Evolutionary conservation across 2,329 filamentous ascomycete genomes (phyloP).

Genomic region (Venturia carpophila): DNA sequence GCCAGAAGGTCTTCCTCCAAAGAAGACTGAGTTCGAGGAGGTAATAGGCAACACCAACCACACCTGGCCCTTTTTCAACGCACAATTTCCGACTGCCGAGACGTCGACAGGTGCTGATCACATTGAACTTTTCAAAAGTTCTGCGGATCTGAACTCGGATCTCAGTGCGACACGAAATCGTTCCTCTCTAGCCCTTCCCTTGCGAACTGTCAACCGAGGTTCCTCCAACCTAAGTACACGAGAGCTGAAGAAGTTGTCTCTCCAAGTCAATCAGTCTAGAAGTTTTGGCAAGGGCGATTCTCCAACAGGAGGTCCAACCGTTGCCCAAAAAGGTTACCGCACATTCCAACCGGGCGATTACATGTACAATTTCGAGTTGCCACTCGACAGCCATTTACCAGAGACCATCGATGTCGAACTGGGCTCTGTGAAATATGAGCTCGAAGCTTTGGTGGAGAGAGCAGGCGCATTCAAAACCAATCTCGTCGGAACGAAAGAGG

Average conservation of each 20-base stretch:
- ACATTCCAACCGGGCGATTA: conserved; percentile 72
- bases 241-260: conserved; percentile 59
- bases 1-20: conserved; percentile 88
- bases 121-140: conserved; percentile 43
- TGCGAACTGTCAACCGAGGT: background rate
- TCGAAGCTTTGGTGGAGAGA: conserved; percentile 77
- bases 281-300: conserved; percentile 78
- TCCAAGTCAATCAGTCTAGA: conserved; percentile 72
- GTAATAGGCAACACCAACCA: conserved; percentile 82
- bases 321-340: conserved; percentile 74
- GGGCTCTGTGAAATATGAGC: conserved; percentile 78
- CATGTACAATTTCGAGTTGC: conserved; percentile 72
- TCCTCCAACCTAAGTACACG: conserved; percentile 35
- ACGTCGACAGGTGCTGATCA: conserved; percentile 55
- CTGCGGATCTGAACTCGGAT: conserved; percentile 26
- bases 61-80: conserved; percentile 88
- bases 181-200: conserved; percentile 6
- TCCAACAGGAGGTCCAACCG: conserved; percentile 45
- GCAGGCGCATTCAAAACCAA: conserved; percentile 87
- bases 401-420: conserved; percentile 85
- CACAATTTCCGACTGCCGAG: conserved; percentile 53
- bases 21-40: conserved; percentile 75
- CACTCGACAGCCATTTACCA: conserved; percentile 66
- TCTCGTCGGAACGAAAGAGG: conserved; percentile 71
- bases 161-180: conserved; percentile 21